Conservation (phyloP, 2,329 filamentous ascomycete species). For the Neurospora sp. region DNA sequence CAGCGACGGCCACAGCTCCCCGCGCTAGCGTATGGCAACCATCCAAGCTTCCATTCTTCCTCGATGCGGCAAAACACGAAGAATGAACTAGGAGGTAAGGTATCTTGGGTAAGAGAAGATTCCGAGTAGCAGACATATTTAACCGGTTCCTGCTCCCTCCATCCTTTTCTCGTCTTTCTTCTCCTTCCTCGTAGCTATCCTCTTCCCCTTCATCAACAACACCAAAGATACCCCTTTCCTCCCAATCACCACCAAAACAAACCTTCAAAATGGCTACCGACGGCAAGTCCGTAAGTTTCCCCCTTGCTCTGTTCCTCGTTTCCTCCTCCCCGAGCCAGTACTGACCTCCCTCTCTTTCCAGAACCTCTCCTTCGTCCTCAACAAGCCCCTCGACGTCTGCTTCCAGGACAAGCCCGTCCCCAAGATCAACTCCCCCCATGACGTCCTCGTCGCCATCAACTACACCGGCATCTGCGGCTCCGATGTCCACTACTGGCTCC, state of each 20-base stretch:
- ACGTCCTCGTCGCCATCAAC: slow-evolving; percentile 73
- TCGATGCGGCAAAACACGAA: not conserved
- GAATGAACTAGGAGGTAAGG: not conserved
- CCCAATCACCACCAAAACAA: not conserved
- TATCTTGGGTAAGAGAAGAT: not conserved
- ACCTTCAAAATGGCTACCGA: slow-evolving; percentile 15
- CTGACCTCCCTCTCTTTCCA: slow-evolving; percentile 24
- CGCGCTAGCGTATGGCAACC: not conserved
- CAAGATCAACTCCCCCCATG: slow-evolving; percentile 53
- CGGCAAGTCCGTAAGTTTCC: slow-evolving; percentile 21
- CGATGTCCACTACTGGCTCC: slow-evolving; percentile 80
- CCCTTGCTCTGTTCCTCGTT: not conserved
- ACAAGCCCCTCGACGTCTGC: slow-evolving; percentile 61
- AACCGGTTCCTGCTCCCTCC: slow-evolving; percentile 5
- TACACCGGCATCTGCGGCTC: slow-evolving; percentile 86
- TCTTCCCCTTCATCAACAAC: not conserved
- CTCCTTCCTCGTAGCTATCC: slow-evolving; percentile 3
- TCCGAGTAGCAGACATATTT: slow-evolving; percentile 7
- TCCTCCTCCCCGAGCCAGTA: not conserved
- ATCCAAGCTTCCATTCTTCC: not conserved
- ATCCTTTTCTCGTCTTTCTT: slow-evolving; percentile 1
- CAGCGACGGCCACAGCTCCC: not conserved
- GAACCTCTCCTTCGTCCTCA: slow-evolving; percentile 81
- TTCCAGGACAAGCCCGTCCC: slow-evolving; percentile 72
- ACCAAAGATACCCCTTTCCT: slow-evolving; percentile 3